Base-by-base conservation (phyloP, 495 filamentous ascomycete genomes). In the Hypoxylon trugodes region DNA sequence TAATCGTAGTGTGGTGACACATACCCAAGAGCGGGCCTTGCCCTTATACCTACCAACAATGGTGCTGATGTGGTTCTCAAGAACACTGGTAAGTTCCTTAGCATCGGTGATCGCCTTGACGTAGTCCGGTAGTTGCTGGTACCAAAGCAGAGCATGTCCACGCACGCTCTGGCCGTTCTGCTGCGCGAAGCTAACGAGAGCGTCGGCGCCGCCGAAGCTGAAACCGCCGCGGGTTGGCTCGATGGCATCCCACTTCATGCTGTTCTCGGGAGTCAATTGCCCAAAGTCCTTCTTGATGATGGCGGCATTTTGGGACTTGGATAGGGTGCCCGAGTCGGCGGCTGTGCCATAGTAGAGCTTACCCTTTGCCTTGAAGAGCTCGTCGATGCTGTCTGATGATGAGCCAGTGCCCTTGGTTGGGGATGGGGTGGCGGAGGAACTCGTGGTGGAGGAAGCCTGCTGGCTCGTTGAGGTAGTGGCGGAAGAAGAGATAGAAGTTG, bases 281-380 rank as follows among this genome's bases (percentile, higher is more conserved):
- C 82, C 82, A 42, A 84, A 86, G 50, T 85, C 81, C 3, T 76
- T 64, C 48, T 73, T 73, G 41, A 82, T 73, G 57, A 87, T 80
- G 28, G 74, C 80, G 16, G 79, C 78, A 65, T 82, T 82, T 60
- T 77, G 72, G 61, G 71, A 80, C 12, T 73, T 59, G 48, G 58
- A 69, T 6, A 88, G 74, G 8, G 74, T 78, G 62, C 77, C 74
- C 43, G 79, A 76, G 68, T 87, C 86, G 13, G 79, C 74, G 51
- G 72, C 75, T 42, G 77, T 76, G 49, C 85, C 86, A 43, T 76
- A 87, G 68, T 87, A 89, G 41, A 77, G 73, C 72, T 84, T 87
- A 53, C 86, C 82, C 73, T 83, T 82, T 45, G 77, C 77, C 65
- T 82, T 82, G 67, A 86, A 78, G 7, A 79, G 52, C 10, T 41